Evolutionary conservation across 139 green algal species (phyloP), one percentile per base, ranked within the genome.

Genomic region (Diplosphaera chodatii): DNA sequence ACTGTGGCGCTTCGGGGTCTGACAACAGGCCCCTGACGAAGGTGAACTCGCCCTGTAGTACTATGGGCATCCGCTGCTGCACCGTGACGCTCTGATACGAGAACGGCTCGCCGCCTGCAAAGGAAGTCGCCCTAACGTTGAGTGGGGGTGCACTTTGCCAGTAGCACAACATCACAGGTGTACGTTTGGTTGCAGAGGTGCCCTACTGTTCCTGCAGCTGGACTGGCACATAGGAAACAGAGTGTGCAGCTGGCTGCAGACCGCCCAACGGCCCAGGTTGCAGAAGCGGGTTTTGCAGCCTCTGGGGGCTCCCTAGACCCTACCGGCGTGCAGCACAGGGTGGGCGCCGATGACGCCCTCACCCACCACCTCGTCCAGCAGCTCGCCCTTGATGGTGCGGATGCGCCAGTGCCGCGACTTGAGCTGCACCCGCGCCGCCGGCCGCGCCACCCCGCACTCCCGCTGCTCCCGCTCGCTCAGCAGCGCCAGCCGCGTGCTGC

Each of bases 21-120:
- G 63, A 67, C 22, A 81, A 71, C 22, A 37, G 77, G 32, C 85
- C 86, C 74, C 87, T 77, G 30, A 94, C 86, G 83, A 96, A 96
- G 0, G 28, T 32, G 63, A 94, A 94, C 27, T 69, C 34, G 29
- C 89, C 89, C 64, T 94, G 86, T 80, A 94, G 94, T 27, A n/a
- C 75, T 6, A 78, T 80, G 13, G 4, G 40, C 31, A 30, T 25
- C 55, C 66, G 59, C 29, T 30, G 29, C 68, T 86, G 79, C 32
- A 82, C 72, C 0, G 83, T 95, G 76, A 84, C 94, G 79, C 85
- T 92, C 62, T 90, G 84, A 72, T 96, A 96, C 1, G 73, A 68
- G 78, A 91, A 96, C 40, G 85, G 81, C 1, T 69, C 27, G 0
- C 70, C 78, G 28, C 79, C 84, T 70, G 82, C 48, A 66, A 2